A percentile compares a stretch with the other conserved stretches of the same genome.
Evolutionary conservation across 2,329 filamentous ascomycete genomes (phyloP).

Genomic region (Celoporthe dispersa): DNA sequence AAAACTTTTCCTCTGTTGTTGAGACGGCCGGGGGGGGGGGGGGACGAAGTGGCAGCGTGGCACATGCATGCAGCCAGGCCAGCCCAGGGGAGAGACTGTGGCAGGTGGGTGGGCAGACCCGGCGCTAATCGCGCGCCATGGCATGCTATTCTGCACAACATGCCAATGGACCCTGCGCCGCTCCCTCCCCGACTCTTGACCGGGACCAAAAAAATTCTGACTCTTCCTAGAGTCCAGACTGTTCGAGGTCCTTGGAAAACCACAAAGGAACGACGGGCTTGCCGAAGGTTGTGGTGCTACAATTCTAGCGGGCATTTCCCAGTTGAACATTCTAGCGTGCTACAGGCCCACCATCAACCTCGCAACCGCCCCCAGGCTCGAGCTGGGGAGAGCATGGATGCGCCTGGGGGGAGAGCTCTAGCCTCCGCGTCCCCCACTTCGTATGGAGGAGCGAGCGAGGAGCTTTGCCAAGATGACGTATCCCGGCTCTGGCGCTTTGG

Average conservation of each 20-base stretch:
- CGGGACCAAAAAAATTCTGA: background rate
- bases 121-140: constrained; percentile 17
- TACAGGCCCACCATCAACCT: background rate
- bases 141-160: constrained; percentile 13
- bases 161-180: constrained; percentile 1
- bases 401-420: constrained; percentile 20
- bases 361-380: background rate
- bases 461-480: constrained; percentile 20
- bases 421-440: constrained; percentile 23
- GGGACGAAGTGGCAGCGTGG: constrained; percentile 1
- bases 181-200: background rate
- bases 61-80: constrained; percentile 3
- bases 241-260: background rate
- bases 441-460: background rate
- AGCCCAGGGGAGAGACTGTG: background rate
- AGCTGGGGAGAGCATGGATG: constrained; percentile 22
- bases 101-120: background rate
- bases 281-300: background rate
- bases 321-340: background rate
- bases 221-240: background rate
- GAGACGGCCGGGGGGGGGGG: background rate
- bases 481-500: constrained; percentile 15
- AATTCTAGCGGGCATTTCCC: background rate
- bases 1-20: constrained; percentile 4
- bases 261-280: background rate